phyloP scores from a whole-genome alignment of 2,329 filamentous ascomycete genomes.

The Domatiomyces globalis region DNA sequence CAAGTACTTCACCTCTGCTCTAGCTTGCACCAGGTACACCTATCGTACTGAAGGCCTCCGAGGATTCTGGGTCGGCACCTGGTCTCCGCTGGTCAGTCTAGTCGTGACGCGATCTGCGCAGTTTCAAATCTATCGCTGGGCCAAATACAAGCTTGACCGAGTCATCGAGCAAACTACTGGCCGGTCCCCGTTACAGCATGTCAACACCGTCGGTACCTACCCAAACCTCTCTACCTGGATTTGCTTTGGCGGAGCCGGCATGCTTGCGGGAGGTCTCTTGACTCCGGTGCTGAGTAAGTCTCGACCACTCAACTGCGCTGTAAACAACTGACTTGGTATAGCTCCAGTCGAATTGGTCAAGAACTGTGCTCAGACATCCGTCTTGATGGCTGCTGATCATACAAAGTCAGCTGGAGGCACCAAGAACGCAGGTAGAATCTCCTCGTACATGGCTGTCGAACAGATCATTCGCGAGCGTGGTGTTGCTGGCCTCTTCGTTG shows the following conservation, averaged over 20 bases:
- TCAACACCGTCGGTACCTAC: conserved; percentile 29
- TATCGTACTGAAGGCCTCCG: conserved; percentile 34
- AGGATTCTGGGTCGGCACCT: conserved; percentile 34
- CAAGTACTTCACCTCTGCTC: conserved; percentile 32
- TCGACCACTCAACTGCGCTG: background rate
- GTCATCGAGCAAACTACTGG: conserved; percentile 29
- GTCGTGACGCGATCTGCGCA: conserved; percentile 32
- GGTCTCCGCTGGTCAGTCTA: conserved; percentile 32
- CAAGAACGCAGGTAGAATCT: conserved; percentile 26
- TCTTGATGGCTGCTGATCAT: conserved; percentile 25
- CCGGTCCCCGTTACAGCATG: conserved; percentile 26
- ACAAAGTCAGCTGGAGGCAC: conserved; percentile 1
- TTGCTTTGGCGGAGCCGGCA: conserved; percentile 31
- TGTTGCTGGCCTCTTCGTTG: conserved; percentile 31
- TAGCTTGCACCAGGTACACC: conserved; percentile 31
- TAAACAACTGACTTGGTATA: conserved; percentile 10
- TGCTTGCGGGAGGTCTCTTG: conserved; percentile 28
- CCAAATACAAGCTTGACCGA: conserved; percentile 29
- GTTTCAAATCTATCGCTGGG: conserved; percentile 33
- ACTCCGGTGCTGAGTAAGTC: conserved; percentile 32
- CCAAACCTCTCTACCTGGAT: conserved; percentile 28
- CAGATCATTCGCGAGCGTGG: conserved; percentile 32
- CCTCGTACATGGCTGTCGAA: conserved; percentile 29
- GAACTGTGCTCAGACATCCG: conserved; percentile 36
- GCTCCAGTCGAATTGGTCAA: conserved; percentile 36